Percentiles rank a stretch among this genome's conserved stretches.
phyloP scores from a whole-genome alignment of 768 basidiomycete genomes.

The Russula dissimulans region DNA sequence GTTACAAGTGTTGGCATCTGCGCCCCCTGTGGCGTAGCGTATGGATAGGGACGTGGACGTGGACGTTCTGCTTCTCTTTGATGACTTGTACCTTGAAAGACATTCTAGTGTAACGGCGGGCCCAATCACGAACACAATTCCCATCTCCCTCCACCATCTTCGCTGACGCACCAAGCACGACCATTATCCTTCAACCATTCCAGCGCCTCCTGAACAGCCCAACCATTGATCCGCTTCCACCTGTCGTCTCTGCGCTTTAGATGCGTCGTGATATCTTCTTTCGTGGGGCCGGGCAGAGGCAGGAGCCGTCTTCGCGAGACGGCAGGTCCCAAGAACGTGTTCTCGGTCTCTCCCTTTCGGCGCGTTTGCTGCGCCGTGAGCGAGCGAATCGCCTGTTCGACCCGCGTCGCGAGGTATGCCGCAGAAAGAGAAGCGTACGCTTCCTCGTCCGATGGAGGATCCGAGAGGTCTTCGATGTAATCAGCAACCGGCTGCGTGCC shows the following conservation, averaged over 20 bases:
- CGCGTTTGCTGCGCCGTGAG: conserved; percentile 23
- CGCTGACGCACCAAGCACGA: conserved; percentile 28
- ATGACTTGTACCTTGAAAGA: too few relatives aligned
- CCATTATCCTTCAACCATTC: conserved; percentile 33
- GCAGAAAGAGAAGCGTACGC: conserved; percentile 57
- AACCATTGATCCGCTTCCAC: conserved; percentile 57
- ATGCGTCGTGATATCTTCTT: conserved; percentile 38
- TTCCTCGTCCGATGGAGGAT: conserved; percentile 52
- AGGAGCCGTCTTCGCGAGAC: conserved; percentile 13
- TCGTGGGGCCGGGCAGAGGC: conserved; percentile 27
- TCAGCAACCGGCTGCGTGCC: conserved; percentile 32
- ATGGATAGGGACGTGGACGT: too few relatives aligned
- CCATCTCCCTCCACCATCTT: conserved; percentile 27
- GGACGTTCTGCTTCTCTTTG: too few relatives aligned
- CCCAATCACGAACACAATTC: conserved; percentile 21
- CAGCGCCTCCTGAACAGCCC: conserved; percentile 56
- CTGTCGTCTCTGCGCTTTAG: conserved; percentile 47
- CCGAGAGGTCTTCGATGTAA: conserved; percentile 44
- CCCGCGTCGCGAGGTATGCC: conserved; percentile 36
- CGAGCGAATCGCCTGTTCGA: conserved; percentile 37
- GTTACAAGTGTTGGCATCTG: too few relatives aligned
- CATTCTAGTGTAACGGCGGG: too few relatives aligned
- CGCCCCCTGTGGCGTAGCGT: too few relatives aligned
- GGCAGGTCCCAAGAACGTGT: conserved; percentile 6
- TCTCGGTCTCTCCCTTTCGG: conserved; percentile 1